A percentile compares a stretch with the other conserved stretches of the same genome.
phyloP scores from a whole-genome alignment of 345 rosid genomes.

The Heritiera fomes region DNA sequence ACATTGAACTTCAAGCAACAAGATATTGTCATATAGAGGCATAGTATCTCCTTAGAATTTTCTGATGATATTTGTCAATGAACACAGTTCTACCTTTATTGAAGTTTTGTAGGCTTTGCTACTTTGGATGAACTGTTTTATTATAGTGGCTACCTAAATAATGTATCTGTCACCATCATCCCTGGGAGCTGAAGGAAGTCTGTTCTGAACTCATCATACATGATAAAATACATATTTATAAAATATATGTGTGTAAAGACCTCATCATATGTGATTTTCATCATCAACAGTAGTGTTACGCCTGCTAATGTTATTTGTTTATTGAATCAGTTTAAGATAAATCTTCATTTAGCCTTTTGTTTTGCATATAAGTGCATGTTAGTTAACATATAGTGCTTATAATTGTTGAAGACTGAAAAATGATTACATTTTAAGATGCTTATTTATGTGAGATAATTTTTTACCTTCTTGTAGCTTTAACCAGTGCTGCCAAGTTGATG shows the following conservation, averaged over 20 bases:
- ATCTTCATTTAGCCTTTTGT: background rate
- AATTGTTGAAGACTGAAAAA: slow-evolving; percentile 8
- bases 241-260: slow-evolving; percentile 4
- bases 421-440: background rate
- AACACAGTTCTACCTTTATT: background rate
- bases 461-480: slow-evolving; percentile 58
- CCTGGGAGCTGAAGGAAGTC: background rate
- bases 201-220: slow-evolving; percentile 14
- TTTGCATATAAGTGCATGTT: background rate
- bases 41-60: background rate
- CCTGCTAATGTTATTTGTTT: background rate
- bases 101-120: background rate
- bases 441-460: slow-evolving; percentile 17
- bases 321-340: background rate
- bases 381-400: background rate
- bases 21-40: background rate
- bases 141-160: background rate
- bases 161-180: background rate
- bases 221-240: background rate
- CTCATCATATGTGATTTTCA: background rate
- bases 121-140: slow-evolving; percentile 8
- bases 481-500: slow-evolving; percentile 68
- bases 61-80: background rate
- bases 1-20: background rate
- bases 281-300: background rate